phyloP scores from a whole-genome alignment of 2,329 filamentous ascomycete species.

The Phaeosphaeria sp. region DNA sequence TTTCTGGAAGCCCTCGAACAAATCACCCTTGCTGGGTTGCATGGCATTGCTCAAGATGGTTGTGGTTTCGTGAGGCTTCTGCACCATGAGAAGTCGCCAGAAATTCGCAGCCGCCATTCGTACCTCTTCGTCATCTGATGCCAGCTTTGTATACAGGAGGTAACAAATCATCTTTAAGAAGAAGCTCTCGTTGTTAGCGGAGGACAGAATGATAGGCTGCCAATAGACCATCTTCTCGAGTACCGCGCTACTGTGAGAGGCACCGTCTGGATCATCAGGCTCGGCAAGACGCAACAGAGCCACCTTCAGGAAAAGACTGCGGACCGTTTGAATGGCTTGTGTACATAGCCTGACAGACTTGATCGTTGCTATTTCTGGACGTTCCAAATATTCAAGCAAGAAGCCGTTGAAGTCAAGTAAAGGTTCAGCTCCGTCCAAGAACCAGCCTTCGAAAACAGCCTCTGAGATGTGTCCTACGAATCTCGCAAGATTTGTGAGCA shows the following conservation, averaged over 20 bases:
- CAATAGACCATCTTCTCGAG: slow-evolving; percentile 91
- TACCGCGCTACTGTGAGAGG: slow-evolving; percentile 71
- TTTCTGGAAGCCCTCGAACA: slow-evolving; percentile 80
- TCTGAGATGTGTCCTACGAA: slow-evolving; percentile 84
- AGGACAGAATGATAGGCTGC: slow-evolving; percentile 87
- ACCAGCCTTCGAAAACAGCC: slow-evolving; percentile 95
- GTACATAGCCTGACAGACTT: slow-evolving; percentile 93
- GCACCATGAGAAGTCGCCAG: slow-evolving; percentile 90
- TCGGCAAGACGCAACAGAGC: slow-evolving; percentile 84
- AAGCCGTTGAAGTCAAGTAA: slow-evolving; percentile 87
- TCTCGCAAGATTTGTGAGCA: slow-evolving; percentile 85
- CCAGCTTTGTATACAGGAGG: slow-evolving; percentile 86
- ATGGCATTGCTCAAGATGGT: slow-evolving; percentile 76
- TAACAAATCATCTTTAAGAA: slow-evolving; percentile 89
- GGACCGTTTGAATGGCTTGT: slow-evolving; percentile 78
- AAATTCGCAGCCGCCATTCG: slow-evolving; percentile 81
- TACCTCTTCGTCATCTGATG: slow-evolving; percentile 71
- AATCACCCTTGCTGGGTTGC: slow-evolving; percentile 71
- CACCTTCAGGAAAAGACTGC: slow-evolving; percentile 78
- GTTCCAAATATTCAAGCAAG: slow-evolving; percentile 86
- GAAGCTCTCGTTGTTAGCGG: slow-evolving; percentile 78
- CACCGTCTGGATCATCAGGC: slow-evolving; percentile 71
- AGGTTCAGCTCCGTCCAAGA: slow-evolving; percentile 83
- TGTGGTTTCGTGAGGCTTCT: slow-evolving; percentile 85
- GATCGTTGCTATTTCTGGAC: slow-evolving; percentile 77